A percentile compares a stretch with the other conserved stretches of the same genome.
These are phyloP conservation scores for Aspergillus fumigatiaffinis DNA, from an alignment of 2,329 filamentous ascomycete genomes.

Conservation along the genomic window DNA sequence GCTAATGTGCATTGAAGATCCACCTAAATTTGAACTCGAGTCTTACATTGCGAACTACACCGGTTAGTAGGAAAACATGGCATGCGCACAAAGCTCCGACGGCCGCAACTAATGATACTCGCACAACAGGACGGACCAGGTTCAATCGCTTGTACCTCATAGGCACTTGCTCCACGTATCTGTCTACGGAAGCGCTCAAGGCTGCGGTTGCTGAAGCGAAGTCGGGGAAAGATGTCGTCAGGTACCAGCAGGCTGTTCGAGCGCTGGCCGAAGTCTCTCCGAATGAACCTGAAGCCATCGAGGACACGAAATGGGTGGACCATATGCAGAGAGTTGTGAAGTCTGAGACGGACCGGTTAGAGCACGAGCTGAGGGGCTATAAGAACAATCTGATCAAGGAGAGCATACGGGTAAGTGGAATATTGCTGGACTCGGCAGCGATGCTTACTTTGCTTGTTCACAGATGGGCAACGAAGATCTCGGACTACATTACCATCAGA, in stretches of 20 bases:
- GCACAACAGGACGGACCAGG: conserved; percentile 65
- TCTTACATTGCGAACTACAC: conserved; percentile 86
- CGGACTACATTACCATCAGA: conserved; percentile 74
- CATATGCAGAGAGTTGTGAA: conserved; percentile 63
- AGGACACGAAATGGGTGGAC: conserved; percentile 73
- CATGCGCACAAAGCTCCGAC: neutral
- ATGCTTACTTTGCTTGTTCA: conserved; percentile 8
- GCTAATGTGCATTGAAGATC: conserved; percentile 47
- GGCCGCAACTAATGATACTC: conserved; percentile 5
- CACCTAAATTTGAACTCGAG: conserved; percentile 86
- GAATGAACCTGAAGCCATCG: conserved; percentile 61
- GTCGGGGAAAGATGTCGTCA: conserved; percentile 64
- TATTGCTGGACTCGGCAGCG: neutral
- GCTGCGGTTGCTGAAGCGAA: conserved; percentile 73
- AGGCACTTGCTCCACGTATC: conserved; percentile 69
- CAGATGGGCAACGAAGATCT: conserved; percentile 95
- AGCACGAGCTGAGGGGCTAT: conserved; percentile 82
- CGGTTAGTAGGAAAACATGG: conserved; percentile 49
- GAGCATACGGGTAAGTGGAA: conserved; percentile 71
- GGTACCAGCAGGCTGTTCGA: conserved; percentile 67
- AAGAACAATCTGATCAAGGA: conserved; percentile 98
- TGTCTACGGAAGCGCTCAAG: conserved; percentile 77
- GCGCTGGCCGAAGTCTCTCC: conserved; percentile 62
- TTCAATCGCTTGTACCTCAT: conserved; percentile 79
- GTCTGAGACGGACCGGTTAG: conserved; percentile 69